Percentiles rank a stretch among this genome's conserved stretches.
These are phyloP conservation scores for Corylus avellana DNA, from an alignment of 306 rosid species.

Conservation along the genomic window DNA sequence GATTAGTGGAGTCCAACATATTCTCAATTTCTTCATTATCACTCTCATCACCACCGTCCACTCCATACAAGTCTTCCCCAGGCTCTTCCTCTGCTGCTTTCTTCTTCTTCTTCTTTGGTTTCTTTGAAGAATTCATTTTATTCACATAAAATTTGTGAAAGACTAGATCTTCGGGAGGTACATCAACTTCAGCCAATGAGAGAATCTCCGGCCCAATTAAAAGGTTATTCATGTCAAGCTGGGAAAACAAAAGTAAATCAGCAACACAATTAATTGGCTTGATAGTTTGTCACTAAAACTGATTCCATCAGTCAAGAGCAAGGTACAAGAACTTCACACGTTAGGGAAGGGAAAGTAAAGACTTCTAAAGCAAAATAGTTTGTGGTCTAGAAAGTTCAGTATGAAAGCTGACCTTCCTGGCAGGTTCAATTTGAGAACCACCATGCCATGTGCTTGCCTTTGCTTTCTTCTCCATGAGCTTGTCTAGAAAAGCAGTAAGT, in stretches of 20 bases:
- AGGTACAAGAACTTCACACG: not conserved
- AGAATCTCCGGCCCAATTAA: slow-evolving; percentile 80
- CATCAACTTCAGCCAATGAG: slow-evolving; percentile 80
- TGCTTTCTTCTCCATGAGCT: slow-evolving; percentile 97
- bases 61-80: slow-evolving; percentile 59
- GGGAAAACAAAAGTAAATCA: slow-evolving; percentile 30
- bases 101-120: slow-evolving; percentile 81
- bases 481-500: slow-evolving; percentile 86
- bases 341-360: not conserved
- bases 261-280: slow-evolving; percentile 16
- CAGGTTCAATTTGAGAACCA: slow-evolving; percentile 94
- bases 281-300: not conserved
- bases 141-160: slow-evolving; percentile 89
- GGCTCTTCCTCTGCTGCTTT: slow-evolving; percentile 62
- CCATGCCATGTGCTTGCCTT: slow-evolving; percentile 90
- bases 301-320: not conserved
- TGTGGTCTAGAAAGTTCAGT: slow-evolving; percentile 5
- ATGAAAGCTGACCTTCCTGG: slow-evolving; percentile 63
- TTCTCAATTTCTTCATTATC: slow-evolving; percentile 86
- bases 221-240: slow-evolving; percentile 73
- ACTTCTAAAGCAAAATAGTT: not conserved
- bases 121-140: slow-evolving; percentile 65
- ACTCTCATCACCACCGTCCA: slow-evolving; percentile 72
- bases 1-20: slow-evolving; percentile 66
- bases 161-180: slow-evolving; percentile 90